Base-by-base conservation (phyloP, 768 basidiomycete species). In the Sporobolomyces phaffii region DNA sequence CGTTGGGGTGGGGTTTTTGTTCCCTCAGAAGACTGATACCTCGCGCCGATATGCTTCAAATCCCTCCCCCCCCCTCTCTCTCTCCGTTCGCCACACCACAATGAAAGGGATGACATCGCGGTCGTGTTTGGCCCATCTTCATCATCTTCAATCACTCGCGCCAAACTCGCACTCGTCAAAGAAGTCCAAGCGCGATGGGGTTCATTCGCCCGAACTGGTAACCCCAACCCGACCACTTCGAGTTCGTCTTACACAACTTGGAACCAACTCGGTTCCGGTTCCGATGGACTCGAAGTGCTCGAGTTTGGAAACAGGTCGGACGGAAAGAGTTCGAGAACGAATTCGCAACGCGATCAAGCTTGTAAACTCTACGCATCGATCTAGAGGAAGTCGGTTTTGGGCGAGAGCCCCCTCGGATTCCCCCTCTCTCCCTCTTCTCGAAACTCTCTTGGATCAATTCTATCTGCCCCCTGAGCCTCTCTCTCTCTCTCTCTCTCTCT, bases 81-180 rank as follows among this genome's bases (percentile, higher is more conserved):
- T n/a, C n/a, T n/a, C n/a, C n/a, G n/a, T n/a, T n/a, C n/a, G n/a
- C n/a, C n/a, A n/a, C n/a, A n/a, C n/a, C n/a, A n/a, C n/a, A n/a
- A n/a, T n/a, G n/a, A n/a, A n/a, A n/a, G 69, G 77, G 89, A 90
- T 75, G 89, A 91, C 73, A 90, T 90, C 65, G 78, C 86, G 79
- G 85, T 88, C 75, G 82, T 90, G 29, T 72, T 72, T 63, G 41
- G 40, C 68, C 78, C 49, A 41, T 31, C 75, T 80, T 81, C 61
- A 87, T 86, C 60, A 87, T n/a, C n/a, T n/a, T 87, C 0, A 82
- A 81, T 34, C 17, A 83, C 78, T 28, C 34, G 41, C 1, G 60
- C 50, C 2, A 65, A 68, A 44, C 10, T 48, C 1, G 22, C 83
- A 13, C 81, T 90, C 50, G 82, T 81, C 45, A 77, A 76, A n/a